Evolutionary conservation across 1,284 basidiomycete species (phyloP).

Genomic region (Apiotrichum porosum): DNA sequence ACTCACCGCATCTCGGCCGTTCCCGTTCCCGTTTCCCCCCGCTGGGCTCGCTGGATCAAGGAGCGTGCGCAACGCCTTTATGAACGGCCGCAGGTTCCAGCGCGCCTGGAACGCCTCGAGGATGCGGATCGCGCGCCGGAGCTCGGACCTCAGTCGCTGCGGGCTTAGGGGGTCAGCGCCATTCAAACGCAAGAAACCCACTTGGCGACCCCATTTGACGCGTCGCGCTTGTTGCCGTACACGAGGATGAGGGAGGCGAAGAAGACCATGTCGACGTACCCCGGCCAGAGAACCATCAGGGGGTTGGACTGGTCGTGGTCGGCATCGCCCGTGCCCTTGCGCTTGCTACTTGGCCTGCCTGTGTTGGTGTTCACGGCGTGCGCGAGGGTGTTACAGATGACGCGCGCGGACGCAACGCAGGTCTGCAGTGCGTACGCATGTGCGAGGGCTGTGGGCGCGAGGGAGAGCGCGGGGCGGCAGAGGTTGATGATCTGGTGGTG

Average conservation of each 20-base stretch:
- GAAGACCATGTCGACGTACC: constrained; percentile 28
- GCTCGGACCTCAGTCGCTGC: neutral
- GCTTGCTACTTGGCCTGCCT: too few relatives aligned
- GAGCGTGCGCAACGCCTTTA: constrained; percentile 6
- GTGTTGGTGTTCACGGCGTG: neutral
- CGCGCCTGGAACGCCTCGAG: constrained; percentile 1
- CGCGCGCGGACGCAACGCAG: constrained; percentile 16
- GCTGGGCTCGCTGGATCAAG: too few relatives aligned
- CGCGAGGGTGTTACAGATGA: constrained; percentile 11
- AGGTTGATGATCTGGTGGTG: constrained; percentile 24
- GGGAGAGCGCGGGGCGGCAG: constrained; percentile 16
- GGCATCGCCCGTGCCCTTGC: too few relatives aligned
- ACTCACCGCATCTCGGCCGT: too few relatives aligned
- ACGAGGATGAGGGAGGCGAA: constrained; percentile 22
- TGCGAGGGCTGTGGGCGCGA: constrained; percentile 10
- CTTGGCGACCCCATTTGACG: too few relatives aligned
- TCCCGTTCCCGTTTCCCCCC: neutral
- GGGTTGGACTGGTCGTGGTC: too few relatives aligned
- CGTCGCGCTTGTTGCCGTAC: constrained; percentile 15
- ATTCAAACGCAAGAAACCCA: neutral
- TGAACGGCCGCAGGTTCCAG: constrained; percentile 13
- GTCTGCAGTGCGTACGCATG: constrained; percentile 22
- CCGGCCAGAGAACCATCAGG: constrained; percentile 24
- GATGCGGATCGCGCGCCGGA: constrained; percentile 2
- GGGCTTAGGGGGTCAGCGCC: neutral